Evolutionary conservation across 768 basidiomycete species (phyloP).

Genomic region (Cystobasidium onofrii): DNA sequence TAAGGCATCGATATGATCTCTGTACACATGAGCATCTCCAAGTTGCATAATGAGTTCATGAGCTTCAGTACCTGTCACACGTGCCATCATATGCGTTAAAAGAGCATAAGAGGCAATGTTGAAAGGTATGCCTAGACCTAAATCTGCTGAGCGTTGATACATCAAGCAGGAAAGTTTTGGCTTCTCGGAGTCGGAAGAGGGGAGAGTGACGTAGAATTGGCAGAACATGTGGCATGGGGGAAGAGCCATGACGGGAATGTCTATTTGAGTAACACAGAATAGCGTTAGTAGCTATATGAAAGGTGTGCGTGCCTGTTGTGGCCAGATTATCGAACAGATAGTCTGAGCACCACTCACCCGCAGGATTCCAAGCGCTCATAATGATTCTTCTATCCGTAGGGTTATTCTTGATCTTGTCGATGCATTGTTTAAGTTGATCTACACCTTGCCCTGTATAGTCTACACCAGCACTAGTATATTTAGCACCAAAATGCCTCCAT

Average conservation of each 20-base stretch:
- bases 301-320: neutral
- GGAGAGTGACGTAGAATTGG: conserved; percentile 95
- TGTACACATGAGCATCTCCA: conserved; percentile 94
- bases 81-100: conserved; percentile 95
- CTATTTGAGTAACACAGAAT: conserved; percentile 47
- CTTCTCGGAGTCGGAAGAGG: conserved; percentile 49
- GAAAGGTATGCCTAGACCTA: conserved; percentile 95
- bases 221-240: conserved; percentile 99
- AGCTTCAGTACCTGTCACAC: conserved; percentile 72
- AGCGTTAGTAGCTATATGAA: neutral
- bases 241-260: conserved; percentile 87
- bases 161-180: conserved; percentile 83
- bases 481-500: conserved; percentile 43
- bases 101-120: conserved; percentile 98
- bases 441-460: conserved; percentile 45
- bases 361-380: conserved; percentile 94
- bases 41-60: conserved; percentile 90
- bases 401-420: conserved; percentile 81
- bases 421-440: conserved; percentile 82
- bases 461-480: conserved; percentile 38
- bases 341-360: conserved; percentile 63
- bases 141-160: conserved; percentile 95
- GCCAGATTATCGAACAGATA: neutral
- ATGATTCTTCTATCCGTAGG: conserved; percentile 92
- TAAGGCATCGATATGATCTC: conserved; percentile 82